Base-by-base conservation (phyloP, 192 early-diverging fungal species). In the Backusella tarrabulga region DNA sequence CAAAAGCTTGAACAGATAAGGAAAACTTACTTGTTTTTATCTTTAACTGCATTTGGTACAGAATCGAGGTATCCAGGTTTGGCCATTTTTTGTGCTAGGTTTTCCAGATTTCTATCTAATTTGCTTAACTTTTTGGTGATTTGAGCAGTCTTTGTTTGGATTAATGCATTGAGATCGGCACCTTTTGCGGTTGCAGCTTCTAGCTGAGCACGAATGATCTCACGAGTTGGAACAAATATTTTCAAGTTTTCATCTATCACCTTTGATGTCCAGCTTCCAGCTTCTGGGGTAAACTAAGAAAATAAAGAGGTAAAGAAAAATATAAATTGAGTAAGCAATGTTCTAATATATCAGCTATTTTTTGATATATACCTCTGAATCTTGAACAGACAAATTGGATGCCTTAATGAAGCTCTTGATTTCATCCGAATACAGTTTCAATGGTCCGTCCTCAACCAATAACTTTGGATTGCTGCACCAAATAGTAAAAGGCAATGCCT, bases 401-500 rank as follows among this genome's bases (percentile, higher is more conserved):
- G 85, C 80, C 12, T 81, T 80, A 35, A 80, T 77, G 52, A 86
- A 83, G 8, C 71, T 74, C 15, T 76, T 72, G 34, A 86, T 84
- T 21, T 86, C 83, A 50, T 76, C 36, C 4, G 79, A 42, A 40
- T 86, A 84, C 36, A 75, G 71, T 23, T 77, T 34, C 8, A 86
- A 67, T 15, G 79, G 79, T 7, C 85, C 83, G 21, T 83, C 38
- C 1, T 44, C 12, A 14, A 68, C 76, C 8, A 87, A 15, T 15
- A 85, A 63, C 29, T 75, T 72, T 8, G 66, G 35, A 42, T 86
- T 81, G 29, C 74, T 74, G 1, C 83, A 83, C 79, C 78, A 85
- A 50, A 90, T 83, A 2, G 70, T 84, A 67, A 88, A 85, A 2
- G 87, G 87, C 35, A 88, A 54, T n/a, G 75, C 68, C 19, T 81